Percentiles rank a stretch among this genome's conserved stretches.
Conservation (phyloP, 1,139 yeast genomes). For the Taphrina betulina region DNA sequence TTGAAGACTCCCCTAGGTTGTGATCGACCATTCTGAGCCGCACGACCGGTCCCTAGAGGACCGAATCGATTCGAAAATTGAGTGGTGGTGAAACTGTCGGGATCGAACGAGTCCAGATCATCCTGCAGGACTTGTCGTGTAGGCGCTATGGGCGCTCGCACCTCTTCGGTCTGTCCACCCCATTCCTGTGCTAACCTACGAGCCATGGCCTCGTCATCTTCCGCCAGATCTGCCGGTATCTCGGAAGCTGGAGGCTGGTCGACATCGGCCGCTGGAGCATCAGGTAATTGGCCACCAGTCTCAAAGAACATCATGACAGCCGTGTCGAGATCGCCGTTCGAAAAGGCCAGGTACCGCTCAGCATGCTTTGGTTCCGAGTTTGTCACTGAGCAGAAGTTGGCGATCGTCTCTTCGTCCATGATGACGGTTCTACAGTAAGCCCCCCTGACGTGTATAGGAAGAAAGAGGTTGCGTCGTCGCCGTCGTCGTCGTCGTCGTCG, state of each 20-base stretch:
- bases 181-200: constrained; percentile 62
- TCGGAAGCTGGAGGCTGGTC: constrained; percentile 22
- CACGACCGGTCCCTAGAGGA: too few species aligned
- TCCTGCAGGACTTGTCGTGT: constrained; percentile 77
- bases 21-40: constrained; percentile 15
- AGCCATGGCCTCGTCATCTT: constrained; percentile 62
- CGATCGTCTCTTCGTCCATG: constrained; percentile 52
- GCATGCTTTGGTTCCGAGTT: constrained; percentile 73
- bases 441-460: neutral
- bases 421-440: constrained; percentile 1
- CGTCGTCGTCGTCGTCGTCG: too few species aligned
- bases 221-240: constrained; percentile 38
- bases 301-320: constrained; percentile 88
- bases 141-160: constrained; percentile 76
- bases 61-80: constrained; percentile 13
- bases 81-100: neutral
- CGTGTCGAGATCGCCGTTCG: constrained; percentile 74
- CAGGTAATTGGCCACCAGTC: constrained; percentile 53
- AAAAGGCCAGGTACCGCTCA: constrained; percentile 71
- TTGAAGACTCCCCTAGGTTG: constrained; percentile 35
- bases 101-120: constrained; percentile 30
- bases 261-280: constrained; percentile 37
- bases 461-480: too few species aligned
- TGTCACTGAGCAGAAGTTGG: constrained; percentile 81
- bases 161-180: constrained; percentile 47